Conservation (phyloP, 768 basidiomycete genomes). For the Tricholoma saponaceum region DNA sequence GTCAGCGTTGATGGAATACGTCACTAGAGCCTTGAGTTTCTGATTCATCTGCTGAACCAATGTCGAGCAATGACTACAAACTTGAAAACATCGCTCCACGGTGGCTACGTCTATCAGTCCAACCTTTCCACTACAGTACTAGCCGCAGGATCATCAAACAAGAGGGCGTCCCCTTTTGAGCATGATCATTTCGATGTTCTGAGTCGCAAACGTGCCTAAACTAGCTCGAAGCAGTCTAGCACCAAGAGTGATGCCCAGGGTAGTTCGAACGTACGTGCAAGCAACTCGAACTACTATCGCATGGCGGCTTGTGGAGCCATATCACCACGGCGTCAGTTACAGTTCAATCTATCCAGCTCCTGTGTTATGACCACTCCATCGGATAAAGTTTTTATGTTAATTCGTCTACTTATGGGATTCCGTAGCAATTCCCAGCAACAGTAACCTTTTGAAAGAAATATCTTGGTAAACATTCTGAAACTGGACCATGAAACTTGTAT, state of each 20-base stretch:
- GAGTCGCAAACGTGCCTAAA: not conserved
- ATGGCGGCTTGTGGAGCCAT: not conserved
- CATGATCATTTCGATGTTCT: not conserved
- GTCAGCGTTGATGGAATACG: too few relatives aligned
- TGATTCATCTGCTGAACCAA: too few relatives aligned
- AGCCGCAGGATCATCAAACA: not conserved
- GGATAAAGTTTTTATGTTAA: too few relatives aligned
- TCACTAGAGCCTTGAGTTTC: too few relatives aligned
- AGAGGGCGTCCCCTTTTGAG: not conserved
- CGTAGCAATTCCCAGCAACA: too few relatives aligned
- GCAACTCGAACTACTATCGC: not conserved
- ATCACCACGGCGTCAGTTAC: not conserved
- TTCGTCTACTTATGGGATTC: too few relatives aligned
- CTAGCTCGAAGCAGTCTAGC: not conserved
- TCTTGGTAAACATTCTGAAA: too few relatives aligned
- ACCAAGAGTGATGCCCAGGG: not conserved
- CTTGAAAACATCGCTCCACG: not conserved
- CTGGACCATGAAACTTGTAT: too few relatives aligned
- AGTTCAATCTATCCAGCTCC: not conserved
- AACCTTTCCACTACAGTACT: not conserved
- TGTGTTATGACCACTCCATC: not conserved
- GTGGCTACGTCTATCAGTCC: not conserved
- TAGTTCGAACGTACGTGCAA: not conserved
- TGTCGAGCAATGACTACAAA: too few relatives aligned
- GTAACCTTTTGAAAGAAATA: too few relatives aligned